These are phyloP conservation scores for Byssothecium circinans DNA, from an alignment of 2,329 filamentous ascomycete genomes.

Conservation along the genomic window DNA sequence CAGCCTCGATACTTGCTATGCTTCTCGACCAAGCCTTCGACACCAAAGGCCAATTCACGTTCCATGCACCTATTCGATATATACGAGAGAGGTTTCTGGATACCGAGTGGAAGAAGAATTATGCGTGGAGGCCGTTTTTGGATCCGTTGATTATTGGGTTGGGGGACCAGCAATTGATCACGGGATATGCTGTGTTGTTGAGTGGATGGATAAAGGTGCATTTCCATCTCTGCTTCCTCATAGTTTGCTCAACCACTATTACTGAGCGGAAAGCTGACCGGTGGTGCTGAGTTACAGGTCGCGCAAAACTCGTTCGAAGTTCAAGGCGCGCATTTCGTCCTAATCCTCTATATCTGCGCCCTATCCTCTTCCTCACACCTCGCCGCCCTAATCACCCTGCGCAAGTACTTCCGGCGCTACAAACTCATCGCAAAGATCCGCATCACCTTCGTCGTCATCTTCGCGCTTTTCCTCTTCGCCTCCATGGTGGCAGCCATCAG, in stretches of 20 bases:
- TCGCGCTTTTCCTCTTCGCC: constrained; percentile 28
- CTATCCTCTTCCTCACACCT: constrained; percentile 36
- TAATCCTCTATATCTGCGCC: constrained; percentile 36
- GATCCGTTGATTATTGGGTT: constrained; percentile 36
- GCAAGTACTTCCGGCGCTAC: constrained; percentile 35
- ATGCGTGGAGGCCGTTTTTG: constrained; percentile 34
- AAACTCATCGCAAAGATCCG: constrained; percentile 32
- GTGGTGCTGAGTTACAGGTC: too few species aligned
- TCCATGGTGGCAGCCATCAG: constrained; percentile 32
- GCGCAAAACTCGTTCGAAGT: constrained; percentile 27
- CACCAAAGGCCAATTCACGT: constrained; percentile 26
- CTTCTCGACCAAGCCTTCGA: constrained; percentile 36
- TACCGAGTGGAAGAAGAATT: constrained; percentile 34
- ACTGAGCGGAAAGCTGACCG: too few species aligned
- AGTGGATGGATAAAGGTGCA: constrained; percentile 36
- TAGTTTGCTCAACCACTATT: not conserved
- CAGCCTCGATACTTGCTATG: constrained; percentile 35
- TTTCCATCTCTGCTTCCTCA: not conserved
- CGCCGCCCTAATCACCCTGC: constrained; percentile 35
- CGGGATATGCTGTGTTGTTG: constrained; percentile 34
- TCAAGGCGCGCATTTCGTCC: constrained; percentile 34
- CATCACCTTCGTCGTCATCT: constrained; percentile 29
- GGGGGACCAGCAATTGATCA: constrained; percentile 37
- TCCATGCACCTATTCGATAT: constrained; percentile 23
- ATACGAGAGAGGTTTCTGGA: constrained; percentile 26